Evolutionary conservation across 2,329 filamentous ascomycete genomes (phyloP).

Genomic region (Fusarium tuaranense): DNA sequence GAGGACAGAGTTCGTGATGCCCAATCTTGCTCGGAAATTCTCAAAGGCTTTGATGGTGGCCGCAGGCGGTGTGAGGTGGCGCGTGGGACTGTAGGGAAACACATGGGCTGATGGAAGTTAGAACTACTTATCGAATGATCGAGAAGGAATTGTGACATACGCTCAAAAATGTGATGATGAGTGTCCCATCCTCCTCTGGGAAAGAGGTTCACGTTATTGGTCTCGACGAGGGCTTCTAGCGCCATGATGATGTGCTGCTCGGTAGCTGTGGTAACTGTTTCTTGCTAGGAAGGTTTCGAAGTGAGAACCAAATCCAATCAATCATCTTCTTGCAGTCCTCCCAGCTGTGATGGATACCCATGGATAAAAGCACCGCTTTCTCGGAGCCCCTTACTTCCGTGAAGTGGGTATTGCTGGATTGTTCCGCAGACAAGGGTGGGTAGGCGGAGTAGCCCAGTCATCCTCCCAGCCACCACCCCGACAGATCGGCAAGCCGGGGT

Average conservation of each 20-base stretch:
- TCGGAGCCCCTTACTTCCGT: neutral
- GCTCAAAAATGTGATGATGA: constrained; percentile 50
- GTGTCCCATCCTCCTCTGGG: constrained; percentile 48
- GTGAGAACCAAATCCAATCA: neutral
- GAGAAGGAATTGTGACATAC: constrained; percentile 24
- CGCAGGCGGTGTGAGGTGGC: constrained; percentile 22
- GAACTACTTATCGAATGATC: neutral
- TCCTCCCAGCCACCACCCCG: neutral
- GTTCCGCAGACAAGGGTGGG: neutral
- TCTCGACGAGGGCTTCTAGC: constrained; percentile 5
- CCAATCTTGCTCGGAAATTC: constrained; percentile 25
- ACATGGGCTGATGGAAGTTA: constrained; percentile 1
- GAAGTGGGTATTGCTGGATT: neutral
- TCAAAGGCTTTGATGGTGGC: constrained; percentile 22
- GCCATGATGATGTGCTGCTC: constrained; percentile 14
- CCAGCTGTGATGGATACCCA: neutral
- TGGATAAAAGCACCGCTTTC: neutral
- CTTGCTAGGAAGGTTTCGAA: neutral
- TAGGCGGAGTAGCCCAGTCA: neutral
- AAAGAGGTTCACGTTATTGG: constrained; percentile 32
- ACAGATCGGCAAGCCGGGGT: neutral
- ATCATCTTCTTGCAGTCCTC: neutral
- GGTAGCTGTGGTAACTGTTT: neutral
- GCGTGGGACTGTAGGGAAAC: constrained; percentile 15
- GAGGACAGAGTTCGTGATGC: constrained; percentile 50